These are phyloP conservation scores for Tulasnella calospora DNA, from an alignment of 768 basidiomycete species.

Conservation along the genomic window DNA sequence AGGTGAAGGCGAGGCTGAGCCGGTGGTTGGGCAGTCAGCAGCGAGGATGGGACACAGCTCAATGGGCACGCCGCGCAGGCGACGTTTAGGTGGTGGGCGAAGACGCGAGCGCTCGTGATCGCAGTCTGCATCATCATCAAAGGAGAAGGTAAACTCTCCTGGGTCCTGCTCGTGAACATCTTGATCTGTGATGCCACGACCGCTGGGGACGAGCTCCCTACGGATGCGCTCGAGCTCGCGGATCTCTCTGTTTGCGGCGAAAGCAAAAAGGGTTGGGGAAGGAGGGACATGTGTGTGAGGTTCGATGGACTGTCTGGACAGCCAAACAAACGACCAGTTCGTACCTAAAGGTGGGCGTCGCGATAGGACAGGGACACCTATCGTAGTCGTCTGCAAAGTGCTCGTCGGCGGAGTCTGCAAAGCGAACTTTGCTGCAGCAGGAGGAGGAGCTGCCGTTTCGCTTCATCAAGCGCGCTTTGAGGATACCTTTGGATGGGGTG, in stretches of 20 bases:
- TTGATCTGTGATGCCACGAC: constrained; percentile 20
- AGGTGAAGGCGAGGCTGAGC: background rate
- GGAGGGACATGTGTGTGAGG: background rate
- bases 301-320: background rate
- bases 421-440: constrained; percentile 14
- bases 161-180: background rate
- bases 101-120: background rate
- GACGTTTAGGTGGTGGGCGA: constrained; percentile 12
- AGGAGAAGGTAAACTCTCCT: constrained; percentile 8
- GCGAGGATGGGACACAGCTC: constrained; percentile 25
- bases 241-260: constrained; percentile 17
- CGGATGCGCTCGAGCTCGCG: constrained; percentile 23
- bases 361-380: constrained; percentile 17
- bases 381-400: constrained; percentile 24
- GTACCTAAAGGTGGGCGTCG: constrained; percentile 17
- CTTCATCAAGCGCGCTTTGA: background rate
- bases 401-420: constrained; percentile 16
- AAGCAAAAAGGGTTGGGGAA: background rate
- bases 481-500: constrained; percentile 11
- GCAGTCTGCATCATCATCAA: constrained; percentile 15
- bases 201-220: constrained; percentile 21
- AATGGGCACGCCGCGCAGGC: constrained; percentile 15
- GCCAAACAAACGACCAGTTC: constrained; percentile 6
- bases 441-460: constrained; percentile 1
- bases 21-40: background rate